A percentile compares a stretch with the other conserved stretches of the same genome.
These are phyloP conservation scores for Diaporthe helianthi DNA, from an alignment of 2,329 filamentous ascomycete species.

Conservation along the genomic window DNA sequence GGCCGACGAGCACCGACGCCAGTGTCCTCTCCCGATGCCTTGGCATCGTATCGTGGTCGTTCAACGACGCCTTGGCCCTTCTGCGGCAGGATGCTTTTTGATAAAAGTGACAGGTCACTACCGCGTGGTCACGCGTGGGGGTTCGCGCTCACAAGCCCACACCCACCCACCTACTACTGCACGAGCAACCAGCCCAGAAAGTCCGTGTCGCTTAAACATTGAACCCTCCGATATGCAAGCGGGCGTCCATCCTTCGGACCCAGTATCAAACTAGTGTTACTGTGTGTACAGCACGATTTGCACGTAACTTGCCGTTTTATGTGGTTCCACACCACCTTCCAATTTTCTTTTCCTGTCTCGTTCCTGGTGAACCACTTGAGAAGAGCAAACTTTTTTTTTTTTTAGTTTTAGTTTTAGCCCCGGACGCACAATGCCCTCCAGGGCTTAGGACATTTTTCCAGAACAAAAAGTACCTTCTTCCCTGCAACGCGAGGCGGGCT, in stretches of 20 bases:
- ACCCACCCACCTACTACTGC: background rate
- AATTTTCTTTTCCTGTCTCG: background rate
- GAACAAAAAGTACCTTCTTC: background rate
- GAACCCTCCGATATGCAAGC: background rate
- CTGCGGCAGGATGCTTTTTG: background rate
- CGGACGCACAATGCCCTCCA: background rate
- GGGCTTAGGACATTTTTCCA: background rate
- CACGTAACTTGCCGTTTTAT: background rate
- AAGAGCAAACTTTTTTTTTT: too few relatives aligned
- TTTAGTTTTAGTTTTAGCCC: background rate
- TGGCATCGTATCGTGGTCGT: background rate
- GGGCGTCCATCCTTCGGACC: background rate
- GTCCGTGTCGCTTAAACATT: background rate
- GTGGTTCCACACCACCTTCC: background rate
- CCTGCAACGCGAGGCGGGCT: background rate
- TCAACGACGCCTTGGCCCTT: background rate
- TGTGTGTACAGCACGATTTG: background rate
- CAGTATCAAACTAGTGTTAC: background rate
- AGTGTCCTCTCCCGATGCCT: background rate
- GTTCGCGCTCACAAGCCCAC: background rate
- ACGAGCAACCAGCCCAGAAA: background rate
- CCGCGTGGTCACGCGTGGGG: conserved; percentile 13
- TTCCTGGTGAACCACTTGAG: background rate
- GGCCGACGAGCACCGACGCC: background rate
- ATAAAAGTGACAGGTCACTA: conserved; percentile 17